A percentile compares a stretch with the other conserved stretches of the same genome.
Conservation (phyloP, 2,329 filamentous ascomycete species). For the Cylindrodendrum hubeiense region DNA sequence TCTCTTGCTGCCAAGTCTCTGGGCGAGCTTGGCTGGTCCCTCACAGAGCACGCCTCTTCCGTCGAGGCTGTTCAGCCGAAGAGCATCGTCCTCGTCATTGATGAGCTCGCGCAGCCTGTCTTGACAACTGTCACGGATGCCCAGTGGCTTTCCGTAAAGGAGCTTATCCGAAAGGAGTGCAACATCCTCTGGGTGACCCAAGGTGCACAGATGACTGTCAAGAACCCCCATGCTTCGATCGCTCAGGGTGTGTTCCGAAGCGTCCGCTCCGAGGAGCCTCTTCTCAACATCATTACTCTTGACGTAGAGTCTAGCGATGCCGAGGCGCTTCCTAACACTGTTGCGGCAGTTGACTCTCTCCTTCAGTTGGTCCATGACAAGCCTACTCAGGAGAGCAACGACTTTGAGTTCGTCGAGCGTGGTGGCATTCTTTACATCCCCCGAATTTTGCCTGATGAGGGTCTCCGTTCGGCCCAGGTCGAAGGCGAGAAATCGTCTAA, state of each 20-base stretch:
- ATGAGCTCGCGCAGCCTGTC: constrained; percentile 12
- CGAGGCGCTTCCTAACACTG: neutral
- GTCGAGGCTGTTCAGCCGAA: neutral
- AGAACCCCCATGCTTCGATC: constrained; percentile 6
- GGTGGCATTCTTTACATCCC: constrained; percentile 17
- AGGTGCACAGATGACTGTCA: constrained; percentile 21
- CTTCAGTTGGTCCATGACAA: constrained; percentile 2
- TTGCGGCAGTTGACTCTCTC: constrained; percentile 3
- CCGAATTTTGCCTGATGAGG: constrained; percentile 16
- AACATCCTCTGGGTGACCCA: constrained; percentile 25
- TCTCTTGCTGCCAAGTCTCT: neutral
- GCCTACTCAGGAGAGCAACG: constrained; percentile 6
- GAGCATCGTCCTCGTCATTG: constrained; percentile 16
- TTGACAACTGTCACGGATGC: constrained; percentile 2
- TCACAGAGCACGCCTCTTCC: neutral
- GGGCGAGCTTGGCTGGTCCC: neutral
- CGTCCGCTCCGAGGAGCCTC: constrained; percentile 17
- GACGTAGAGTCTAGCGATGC: constrained; percentile 18
- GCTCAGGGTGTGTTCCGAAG: constrained; percentile 25
- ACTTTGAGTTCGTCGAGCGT: constrained; percentile 23
- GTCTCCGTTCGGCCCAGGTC: neutral
- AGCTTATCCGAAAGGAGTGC: constrained; percentile 18
- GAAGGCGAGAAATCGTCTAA: neutral
- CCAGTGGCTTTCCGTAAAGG: constrained; percentile 13
- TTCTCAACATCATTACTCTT: constrained; percentile 15